These are phyloP conservation scores for Corymbia citriodora DNA, from an alignment of 441 rosid genomes.

Conservation along the genomic window DNA sequence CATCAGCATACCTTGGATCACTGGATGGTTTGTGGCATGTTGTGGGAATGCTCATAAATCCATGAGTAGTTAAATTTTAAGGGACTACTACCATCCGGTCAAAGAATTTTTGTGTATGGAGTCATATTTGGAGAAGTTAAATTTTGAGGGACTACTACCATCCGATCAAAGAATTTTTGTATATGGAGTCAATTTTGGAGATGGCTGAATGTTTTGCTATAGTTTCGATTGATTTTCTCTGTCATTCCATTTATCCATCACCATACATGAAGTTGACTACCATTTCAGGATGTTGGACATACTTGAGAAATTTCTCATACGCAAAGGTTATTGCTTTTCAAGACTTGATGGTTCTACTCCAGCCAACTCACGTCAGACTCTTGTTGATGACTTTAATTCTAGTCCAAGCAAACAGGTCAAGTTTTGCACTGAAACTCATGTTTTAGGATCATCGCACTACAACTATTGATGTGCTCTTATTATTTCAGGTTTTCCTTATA, in stretches of 20 bases:
- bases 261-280: conserved; percentile 4
- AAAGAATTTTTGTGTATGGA: neutral
- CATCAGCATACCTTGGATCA: neutral
- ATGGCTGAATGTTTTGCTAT: neutral
- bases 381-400: conserved; percentile 84
- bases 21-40: neutral
- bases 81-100: neutral
- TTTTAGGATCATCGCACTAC: neutral
- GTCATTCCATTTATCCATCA: neutral
- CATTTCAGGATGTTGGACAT: conserved; percentile 82
- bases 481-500: conserved; percentile 79
- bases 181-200: neutral
- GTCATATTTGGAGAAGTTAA: neutral
- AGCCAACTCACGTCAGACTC: conserved; percentile 65
- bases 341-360: conserved; percentile 98
- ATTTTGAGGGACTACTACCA: neutral
- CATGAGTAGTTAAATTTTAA: neutral
- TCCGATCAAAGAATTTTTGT: neutral
- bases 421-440: neutral
- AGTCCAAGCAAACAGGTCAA: conserved; percentile 91
- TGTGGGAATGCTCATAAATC: neutral
- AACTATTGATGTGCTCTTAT: neutral
- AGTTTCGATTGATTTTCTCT: neutral
- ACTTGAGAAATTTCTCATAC: conserved; percentile 79
- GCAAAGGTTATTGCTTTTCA: conserved; percentile 82